phyloP scores from a whole-genome alignment of 2,329 filamentous ascomycete species.

The Trichoderma pleuroti region DNA sequence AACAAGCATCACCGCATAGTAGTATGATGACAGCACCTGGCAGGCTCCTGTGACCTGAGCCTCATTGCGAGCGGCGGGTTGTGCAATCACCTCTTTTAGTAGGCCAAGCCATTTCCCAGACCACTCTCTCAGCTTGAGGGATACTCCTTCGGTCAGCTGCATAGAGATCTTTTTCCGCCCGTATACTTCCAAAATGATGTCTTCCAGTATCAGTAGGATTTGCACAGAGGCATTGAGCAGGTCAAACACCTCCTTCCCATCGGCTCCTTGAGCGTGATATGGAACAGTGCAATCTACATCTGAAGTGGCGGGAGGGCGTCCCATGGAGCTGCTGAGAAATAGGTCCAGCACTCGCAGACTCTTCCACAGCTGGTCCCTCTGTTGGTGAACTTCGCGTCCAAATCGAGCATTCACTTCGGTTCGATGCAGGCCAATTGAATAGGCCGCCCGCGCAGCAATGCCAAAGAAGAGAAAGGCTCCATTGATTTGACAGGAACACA shows the following conservation, averaged over 20 bases:
- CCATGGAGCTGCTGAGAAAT: constrained; percentile 53
- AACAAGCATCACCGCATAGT: constrained; percentile 56
- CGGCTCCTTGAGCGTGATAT: constrained; percentile 37
- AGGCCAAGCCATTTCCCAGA: constrained; percentile 46
- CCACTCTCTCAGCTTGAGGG: constrained; percentile 51
- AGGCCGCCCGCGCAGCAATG: constrained; percentile 49
- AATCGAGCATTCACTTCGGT: constrained; percentile 54
- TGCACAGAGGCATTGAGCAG: constrained; percentile 51
- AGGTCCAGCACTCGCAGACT: constrained; percentile 51
- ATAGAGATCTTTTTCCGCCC: constrained; percentile 51
- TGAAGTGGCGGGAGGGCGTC: constrained; percentile 50
- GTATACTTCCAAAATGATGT: constrained; percentile 50
- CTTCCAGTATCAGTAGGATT: constrained; percentile 50
- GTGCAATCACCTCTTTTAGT: constrained; percentile 39
- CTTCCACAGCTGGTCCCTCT: constrained; percentile 52
- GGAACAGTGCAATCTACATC: constrained; percentile 54
- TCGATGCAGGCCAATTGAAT: constrained; percentile 51
- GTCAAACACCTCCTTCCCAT: constrained; percentile 41
- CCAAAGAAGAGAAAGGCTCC: constrained; percentile 54
- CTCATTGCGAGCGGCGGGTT: constrained; percentile 22
- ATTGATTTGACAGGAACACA: constrained; percentile 53
- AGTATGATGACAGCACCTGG: constrained; percentile 51
- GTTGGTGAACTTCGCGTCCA: constrained; percentile 40
- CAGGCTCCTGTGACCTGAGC: constrained; percentile 45
- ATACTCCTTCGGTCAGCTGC: constrained; percentile 52